phyloP scores from a whole-genome alignment of 2,329 filamentous ascomycete species.

The Penicillium sp. region DNA sequence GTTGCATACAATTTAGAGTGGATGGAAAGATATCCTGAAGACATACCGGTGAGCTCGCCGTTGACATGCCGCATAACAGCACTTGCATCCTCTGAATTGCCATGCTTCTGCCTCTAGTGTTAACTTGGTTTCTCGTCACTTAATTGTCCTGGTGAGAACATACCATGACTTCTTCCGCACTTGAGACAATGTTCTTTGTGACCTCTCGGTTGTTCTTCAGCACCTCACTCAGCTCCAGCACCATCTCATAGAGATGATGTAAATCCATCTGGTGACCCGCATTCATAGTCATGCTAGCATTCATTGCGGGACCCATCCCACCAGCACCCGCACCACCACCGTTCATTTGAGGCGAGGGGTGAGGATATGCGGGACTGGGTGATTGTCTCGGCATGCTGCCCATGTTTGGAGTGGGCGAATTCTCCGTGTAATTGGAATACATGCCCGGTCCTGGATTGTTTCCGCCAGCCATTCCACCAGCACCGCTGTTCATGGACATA shows the following conservation, averaged over 20 bases:
- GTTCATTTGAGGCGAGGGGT: constrained; percentile 42
- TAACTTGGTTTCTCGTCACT: constrained; percentile 12
- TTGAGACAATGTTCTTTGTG: constrained; percentile 56
- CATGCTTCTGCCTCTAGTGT: constrained; percentile 46
- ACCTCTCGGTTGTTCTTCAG: constrained; percentile 57
- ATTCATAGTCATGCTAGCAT: constrained; percentile 49
- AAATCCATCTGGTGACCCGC: constrained; percentile 60
- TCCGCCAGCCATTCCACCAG: constrained; percentile 35
- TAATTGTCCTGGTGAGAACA: constrained; percentile 20
- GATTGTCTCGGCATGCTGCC: constrained; percentile 42
- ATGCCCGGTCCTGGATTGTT: constrained; percentile 38
- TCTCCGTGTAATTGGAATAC: constrained; percentile 44
- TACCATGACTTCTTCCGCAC: constrained; percentile 58
- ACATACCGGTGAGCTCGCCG: constrained; percentile 51
- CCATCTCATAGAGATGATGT: constrained; percentile 58
- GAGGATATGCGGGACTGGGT: constrained; percentile 42
- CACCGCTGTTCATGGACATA: constrained; percentile 45
- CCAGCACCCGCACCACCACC: constrained; percentile 29
- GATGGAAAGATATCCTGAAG: neutral
- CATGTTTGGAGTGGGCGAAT: constrained; percentile 39
- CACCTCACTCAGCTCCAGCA: constrained; percentile 56
- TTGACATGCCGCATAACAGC: constrained; percentile 52
- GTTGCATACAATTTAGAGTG: neutral
- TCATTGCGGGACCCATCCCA: constrained; percentile 47
- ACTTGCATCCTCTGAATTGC: constrained; percentile 47